These are phyloP conservation scores for Prunus padus DNA, from an alignment of 306 rosid species.

Conservation along the genomic window DNA sequence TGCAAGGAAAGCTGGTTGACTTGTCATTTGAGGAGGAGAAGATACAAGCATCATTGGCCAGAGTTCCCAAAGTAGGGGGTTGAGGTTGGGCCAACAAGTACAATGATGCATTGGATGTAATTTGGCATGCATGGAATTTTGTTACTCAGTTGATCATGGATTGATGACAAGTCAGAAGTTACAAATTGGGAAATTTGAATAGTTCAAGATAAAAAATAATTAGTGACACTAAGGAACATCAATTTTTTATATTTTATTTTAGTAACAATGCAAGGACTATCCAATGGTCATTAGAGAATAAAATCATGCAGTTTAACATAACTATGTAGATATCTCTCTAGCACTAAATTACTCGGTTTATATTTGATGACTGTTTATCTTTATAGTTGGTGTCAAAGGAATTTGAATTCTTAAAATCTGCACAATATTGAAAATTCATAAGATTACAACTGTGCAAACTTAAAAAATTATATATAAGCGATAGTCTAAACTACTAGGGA, in stretches of 20 bases:
- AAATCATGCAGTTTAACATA: not conserved
- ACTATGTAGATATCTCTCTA: not conserved
- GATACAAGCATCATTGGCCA: constrained; percentile 54
- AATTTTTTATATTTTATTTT: too few species aligned
- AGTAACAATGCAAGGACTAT: not conserved
- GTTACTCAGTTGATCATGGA: not conserved
- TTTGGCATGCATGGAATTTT: not conserved
- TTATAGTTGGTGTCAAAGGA: too few species aligned
- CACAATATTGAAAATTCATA: too few species aligned
- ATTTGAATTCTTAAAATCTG: too few species aligned
- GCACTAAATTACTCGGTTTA: not conserved
- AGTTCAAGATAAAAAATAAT: not conserved
- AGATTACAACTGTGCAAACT: too few species aligned
- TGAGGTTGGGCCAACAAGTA: constrained; percentile 21
- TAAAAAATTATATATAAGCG: too few species aligned
- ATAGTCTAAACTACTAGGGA: too few species aligned
- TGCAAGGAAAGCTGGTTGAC: constrained; percentile 85
- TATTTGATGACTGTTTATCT: too few species aligned
- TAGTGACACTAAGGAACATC: not conserved
- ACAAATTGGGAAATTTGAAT: not conserved
- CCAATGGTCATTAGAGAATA: not conserved
- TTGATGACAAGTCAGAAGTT: not conserved
- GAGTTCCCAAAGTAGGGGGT: constrained; percentile 45
- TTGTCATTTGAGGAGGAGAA: constrained; percentile 72
- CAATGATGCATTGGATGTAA: not conserved